phyloP scores from a whole-genome alignment of 164 flowering plant genomes.

The Tetracentron sinense region DNA sequence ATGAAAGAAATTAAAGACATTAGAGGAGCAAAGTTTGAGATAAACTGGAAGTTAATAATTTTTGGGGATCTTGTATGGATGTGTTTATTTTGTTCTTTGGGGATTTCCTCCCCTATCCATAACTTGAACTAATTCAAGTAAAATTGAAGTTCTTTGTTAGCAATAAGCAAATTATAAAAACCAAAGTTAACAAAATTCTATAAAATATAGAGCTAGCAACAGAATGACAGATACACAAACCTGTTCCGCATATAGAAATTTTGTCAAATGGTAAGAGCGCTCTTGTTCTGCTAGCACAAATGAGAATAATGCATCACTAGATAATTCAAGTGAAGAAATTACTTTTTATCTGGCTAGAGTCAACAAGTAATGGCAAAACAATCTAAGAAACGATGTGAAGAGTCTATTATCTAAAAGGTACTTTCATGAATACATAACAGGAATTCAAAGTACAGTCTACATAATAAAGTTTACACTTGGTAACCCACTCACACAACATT shows the following conservation, averaged over 20 bases:
- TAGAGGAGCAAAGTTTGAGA: too few species aligned
- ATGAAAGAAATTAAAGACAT: too few species aligned
- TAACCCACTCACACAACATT: background rate
- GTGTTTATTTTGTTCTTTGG: too few species aligned
- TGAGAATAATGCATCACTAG: constrained; percentile 6
- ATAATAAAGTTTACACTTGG: background rate
- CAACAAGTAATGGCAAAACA: background rate
- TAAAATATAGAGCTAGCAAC: background rate
- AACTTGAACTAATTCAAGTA: too few species aligned
- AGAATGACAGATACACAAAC: constrained; percentile 37
- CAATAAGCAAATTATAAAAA: too few species aligned
- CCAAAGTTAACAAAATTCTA: background rate
- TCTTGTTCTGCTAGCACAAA: constrained; percentile 43
- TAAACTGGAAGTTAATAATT: too few species aligned
- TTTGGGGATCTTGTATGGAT: too few species aligned
- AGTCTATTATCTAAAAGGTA: background rate
- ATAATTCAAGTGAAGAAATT: constrained; percentile 9
- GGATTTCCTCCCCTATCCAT: too few species aligned
- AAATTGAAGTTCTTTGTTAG: background rate
- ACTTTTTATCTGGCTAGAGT: background rate
- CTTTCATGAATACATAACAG: background rate
- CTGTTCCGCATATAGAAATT: constrained; percentile 43
- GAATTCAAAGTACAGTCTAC: background rate
- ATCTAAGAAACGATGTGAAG: background rate
- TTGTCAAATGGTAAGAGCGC: constrained; percentile 32